These are phyloP conservation scores for Ascochyta lentis DNA, from an alignment of 2,329 filamentous ascomycete species.

Conservation along the genomic window DNA sequence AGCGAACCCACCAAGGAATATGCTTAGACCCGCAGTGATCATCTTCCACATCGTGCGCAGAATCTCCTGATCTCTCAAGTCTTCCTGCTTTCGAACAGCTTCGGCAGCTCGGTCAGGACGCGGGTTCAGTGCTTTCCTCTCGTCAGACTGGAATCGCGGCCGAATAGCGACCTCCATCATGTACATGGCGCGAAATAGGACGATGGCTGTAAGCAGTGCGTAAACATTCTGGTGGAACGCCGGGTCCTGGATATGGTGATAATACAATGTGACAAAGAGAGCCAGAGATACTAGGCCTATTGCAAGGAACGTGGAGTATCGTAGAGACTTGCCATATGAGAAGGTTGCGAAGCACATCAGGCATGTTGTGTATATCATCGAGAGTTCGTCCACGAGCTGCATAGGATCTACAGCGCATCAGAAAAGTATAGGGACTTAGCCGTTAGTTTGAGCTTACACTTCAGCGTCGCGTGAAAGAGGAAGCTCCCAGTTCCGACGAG, in stretches of 20 bases:
- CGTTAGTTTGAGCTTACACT: conserved; percentile 56
- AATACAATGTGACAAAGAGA: conserved; percentile 76
- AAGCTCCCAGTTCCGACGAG: conserved; percentile 68
- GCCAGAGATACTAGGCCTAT: conserved; percentile 60
- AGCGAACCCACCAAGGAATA: conserved; percentile 77
- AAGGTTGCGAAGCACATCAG: conserved; percentile 76
- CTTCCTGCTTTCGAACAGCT: conserved; percentile 55
- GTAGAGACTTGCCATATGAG: conserved; percentile 66
- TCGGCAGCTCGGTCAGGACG: conserved; percentile 37
- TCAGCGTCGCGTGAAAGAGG: conserved; percentile 68
- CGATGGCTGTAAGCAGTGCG: conserved; percentile 71
- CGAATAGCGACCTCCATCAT: conserved; percentile 74
- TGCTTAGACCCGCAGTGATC: conserved; percentile 69
- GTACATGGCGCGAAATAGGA: conserved; percentile 76
- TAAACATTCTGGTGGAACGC: conserved; percentile 84
- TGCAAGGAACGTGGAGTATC: conserved; percentile 62
- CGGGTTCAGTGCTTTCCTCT: conserved; percentile 47
- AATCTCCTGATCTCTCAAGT: conserved; percentile 63
- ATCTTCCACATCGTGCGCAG: conserved; percentile 77
- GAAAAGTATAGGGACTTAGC: conserved; percentile 35
- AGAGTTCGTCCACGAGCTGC: conserved; percentile 74
- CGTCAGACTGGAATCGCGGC: conserved; percentile 57
- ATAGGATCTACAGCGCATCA: conserved; percentile 68
- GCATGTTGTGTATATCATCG: conserved; percentile 76
- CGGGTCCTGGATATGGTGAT: conserved; percentile 82